phyloP scores from a whole-genome alignment of 2,329 filamentous ascomycete genomes.

The Penicillium paneum region DNA sequence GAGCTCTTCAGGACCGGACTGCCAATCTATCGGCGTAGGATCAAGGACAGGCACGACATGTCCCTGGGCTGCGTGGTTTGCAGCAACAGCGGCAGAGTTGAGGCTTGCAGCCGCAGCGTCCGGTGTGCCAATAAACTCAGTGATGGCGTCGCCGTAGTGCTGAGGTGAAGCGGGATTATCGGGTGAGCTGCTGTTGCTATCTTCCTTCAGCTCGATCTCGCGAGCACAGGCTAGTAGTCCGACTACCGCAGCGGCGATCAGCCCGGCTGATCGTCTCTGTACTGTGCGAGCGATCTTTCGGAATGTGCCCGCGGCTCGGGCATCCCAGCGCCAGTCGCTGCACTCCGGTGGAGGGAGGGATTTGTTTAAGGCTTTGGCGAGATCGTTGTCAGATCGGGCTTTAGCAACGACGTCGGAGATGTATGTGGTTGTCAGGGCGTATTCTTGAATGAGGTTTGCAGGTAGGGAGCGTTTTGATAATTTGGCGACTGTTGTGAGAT shows the following conservation, averaged over 20 bases:
- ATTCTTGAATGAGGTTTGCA: conserved; percentile 52
- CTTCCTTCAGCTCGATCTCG: conserved; percentile 55
- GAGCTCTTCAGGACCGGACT: conserved; percentile 55
- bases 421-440: conserved; percentile 68
- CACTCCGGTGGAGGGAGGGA: conserved; percentile 53
- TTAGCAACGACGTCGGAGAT: conserved; percentile 66
- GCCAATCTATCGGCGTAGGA: conserved; percentile 38
- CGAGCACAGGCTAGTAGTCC: conserved; percentile 67
- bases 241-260: conserved; percentile 69
- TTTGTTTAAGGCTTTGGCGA: conserved; percentile 47
- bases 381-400: conserved; percentile 47
- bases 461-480: conserved; percentile 51
- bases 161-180: conserved; percentile 28
- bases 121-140: conserved; percentile 13
- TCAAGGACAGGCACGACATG: conserved; percentile 40
- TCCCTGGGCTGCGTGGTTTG: conserved; percentile 18
- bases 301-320: conserved; percentile 57
- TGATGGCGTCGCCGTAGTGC: conserved; percentile 23
- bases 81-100: neutral
- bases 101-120: conserved; percentile 7
- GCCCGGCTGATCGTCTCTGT: conserved; percentile 67
- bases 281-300: conserved; percentile 68
- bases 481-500: conserved; percentile 50
- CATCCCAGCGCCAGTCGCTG: conserved; percentile 60
- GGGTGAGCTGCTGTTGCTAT: conserved; percentile 39